These are phyloP conservation scores for Balamuthia mandrillaris DNA, from an alignment of 208 protist species.

Conservation along the genomic window DNA sequence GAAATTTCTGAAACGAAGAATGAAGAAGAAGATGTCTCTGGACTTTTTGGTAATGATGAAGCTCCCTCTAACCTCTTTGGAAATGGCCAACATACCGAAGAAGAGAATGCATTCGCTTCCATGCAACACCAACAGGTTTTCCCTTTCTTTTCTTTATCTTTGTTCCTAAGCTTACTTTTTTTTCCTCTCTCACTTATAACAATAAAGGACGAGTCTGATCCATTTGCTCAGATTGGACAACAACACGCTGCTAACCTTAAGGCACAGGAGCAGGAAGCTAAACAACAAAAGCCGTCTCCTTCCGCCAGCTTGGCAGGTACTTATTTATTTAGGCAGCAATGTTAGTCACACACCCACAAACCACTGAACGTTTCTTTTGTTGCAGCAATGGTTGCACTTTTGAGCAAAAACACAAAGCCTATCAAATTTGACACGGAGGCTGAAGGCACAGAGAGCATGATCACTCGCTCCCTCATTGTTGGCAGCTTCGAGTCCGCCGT, in stretches of 20 bases:
- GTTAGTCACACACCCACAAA: not conserved
- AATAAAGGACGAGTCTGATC: not conserved
- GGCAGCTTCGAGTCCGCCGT: constrained; percentile 68
- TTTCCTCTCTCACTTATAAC: too few species aligned
- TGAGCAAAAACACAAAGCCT: not conserved
- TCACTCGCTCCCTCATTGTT: constrained; percentile 56
- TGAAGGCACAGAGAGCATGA: not conserved
- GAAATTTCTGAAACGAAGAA: not conserved
- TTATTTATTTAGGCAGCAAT: not conserved
- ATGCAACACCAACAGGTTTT: not conserved
- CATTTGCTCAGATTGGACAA: not conserved
- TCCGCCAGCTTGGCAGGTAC: not conserved
- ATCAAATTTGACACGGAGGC: not conserved
- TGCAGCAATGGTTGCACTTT: not conserved
- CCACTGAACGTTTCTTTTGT: not conserved
- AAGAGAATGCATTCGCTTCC: not conserved
- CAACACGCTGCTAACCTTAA: constrained; percentile 1
- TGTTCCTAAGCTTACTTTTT: too few species aligned
- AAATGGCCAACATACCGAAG: not conserved
- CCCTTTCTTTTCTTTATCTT: not conserved
- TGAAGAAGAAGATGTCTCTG: not conserved
- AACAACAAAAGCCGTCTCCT: not conserved
- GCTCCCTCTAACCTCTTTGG: not conserved
- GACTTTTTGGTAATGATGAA: not conserved
- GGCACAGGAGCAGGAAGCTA: not conserved